phyloP scores from a whole-genome alignment of 2,329 filamentous ascomycete species.

The Diplodia intermedia region DNA sequence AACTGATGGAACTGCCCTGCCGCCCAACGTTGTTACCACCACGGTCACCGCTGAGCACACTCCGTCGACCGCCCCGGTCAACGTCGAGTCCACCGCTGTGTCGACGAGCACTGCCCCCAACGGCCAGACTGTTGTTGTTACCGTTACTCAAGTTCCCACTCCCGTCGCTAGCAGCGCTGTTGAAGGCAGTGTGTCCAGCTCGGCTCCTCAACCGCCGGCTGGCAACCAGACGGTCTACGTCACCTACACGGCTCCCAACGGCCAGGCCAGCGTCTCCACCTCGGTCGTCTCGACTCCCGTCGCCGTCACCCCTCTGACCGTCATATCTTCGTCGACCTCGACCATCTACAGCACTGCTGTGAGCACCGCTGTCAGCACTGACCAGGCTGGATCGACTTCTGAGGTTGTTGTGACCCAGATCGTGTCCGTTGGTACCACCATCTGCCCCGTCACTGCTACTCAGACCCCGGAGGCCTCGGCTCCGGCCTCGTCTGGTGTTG shows the following conservation, averaged over 20 bases:
- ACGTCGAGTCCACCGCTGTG: constrained; percentile 1
- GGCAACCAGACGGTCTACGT: constrained; percentile 22
- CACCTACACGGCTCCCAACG: constrained; percentile 13
- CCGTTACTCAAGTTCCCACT: constrained; percentile 6
- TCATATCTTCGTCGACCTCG: constrained; percentile 51
- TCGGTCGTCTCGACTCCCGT: constrained; percentile 3
- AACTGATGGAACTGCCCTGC: constrained; percentile 17
- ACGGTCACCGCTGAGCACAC: constrained; percentile 18
- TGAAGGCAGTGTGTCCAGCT: constrained; percentile 1
- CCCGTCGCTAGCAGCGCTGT: constrained; percentile 7
- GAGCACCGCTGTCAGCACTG: constrained; percentile 7
- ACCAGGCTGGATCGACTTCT: constrained; percentile 31
- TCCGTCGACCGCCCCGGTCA: constrained; percentile 19
- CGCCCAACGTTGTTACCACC: constrained; percentile 22
- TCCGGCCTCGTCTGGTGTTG: neutral
- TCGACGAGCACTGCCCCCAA: constrained; percentile 12
- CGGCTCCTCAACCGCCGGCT: constrained; percentile 6
- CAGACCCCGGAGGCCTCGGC: neutral
- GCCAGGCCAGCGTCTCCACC: constrained; percentile 20
- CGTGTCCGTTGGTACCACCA: constrained; percentile 17
- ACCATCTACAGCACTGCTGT: constrained; percentile 21
- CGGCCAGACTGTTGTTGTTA: constrained; percentile 11
- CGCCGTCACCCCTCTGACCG: constrained; percentile 7
- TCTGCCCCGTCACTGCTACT: constrained; percentile 36
- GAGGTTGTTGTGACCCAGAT: constrained; percentile 23